These are phyloP conservation scores for Sarocladium oryzae DNA, from an alignment of 2,329 filamentous ascomycete genomes.

Conservation along the genomic window DNA sequence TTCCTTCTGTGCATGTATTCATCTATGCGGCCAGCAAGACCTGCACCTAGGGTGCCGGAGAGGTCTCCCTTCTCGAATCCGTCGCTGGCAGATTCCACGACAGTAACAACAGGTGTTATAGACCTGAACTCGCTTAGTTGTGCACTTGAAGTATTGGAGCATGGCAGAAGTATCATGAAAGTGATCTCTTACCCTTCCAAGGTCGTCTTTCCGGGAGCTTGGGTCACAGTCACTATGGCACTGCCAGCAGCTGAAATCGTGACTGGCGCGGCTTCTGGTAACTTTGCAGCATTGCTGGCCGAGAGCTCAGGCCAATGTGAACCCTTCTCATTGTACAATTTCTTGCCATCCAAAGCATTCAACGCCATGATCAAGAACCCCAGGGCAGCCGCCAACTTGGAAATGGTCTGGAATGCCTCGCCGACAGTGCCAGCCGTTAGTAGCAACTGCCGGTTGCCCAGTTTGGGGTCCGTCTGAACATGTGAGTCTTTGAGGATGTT, in stretches of 20 bases:
- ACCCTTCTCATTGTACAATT: background rate
- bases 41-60: background rate
- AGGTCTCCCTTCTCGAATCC: conserved; percentile 1
- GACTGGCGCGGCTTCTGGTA: background rate
- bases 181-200: background rate
- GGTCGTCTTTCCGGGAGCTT: background rate
- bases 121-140: background rate
- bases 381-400: background rate
- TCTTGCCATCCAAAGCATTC: background rate
- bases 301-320: background rate
- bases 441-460: background rate
- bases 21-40: background rate
- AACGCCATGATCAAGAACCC: background rate
- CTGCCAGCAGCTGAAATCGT: background rate
- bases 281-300: background rate
- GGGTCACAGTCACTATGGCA: background rate
- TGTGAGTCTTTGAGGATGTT: background rate
- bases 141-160: too few relatives aligned
- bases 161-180: background rate
- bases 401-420: background rate
- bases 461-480: background rate
- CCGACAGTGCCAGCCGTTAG: background rate
- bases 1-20: background rate
- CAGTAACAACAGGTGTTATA: background rate
- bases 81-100: background rate